These are phyloP conservation scores for Cercospora sojina DNA, from an alignment of 2,329 filamentous ascomycete genomes.

Conservation along the genomic window DNA sequence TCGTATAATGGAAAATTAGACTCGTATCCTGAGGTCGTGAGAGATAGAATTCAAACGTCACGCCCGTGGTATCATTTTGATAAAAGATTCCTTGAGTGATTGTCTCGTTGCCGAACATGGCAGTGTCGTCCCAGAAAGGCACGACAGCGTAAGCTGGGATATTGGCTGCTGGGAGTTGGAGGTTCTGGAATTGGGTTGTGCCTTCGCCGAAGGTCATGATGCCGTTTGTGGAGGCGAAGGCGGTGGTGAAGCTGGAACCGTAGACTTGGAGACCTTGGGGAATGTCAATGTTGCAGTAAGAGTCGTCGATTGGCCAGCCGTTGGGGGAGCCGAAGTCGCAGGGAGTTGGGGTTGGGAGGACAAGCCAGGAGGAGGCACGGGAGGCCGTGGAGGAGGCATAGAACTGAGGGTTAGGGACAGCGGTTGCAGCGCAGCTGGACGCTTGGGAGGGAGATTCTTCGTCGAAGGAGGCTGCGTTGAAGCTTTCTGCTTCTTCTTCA, in stretches of 20 bases:
- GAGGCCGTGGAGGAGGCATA: constrained; percentile 13
- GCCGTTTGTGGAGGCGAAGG: constrained; percentile 37
- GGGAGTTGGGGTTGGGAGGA: constrained; percentile 33
- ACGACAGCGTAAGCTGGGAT: constrained; percentile 34
- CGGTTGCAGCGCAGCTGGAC: background rate
- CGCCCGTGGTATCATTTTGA: constrained; percentile 26
- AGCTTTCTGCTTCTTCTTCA: background rate
- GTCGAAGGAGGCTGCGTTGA: background rate
- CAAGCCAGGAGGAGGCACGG: constrained; percentile 26
- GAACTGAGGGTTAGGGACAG: constrained; percentile 14
- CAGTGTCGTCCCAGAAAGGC: constrained; percentile 39
- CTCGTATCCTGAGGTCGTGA: constrained; percentile 21
- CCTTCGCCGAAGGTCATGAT: constrained; percentile 34
- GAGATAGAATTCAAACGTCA: constrained; percentile 38
- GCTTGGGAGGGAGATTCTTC: background rate
- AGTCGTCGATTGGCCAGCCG: constrained; percentile 36
- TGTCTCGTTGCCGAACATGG: constrained; percentile 24
- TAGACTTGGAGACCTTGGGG: constrained; percentile 35
- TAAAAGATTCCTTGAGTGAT: constrained; percentile 38
- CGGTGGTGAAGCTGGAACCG: constrained; percentile 18
- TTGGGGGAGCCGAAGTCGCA: constrained; percentile 36
- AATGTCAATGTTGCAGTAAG: constrained; percentile 36
- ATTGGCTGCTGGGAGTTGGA: constrained; percentile 26
- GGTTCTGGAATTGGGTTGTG: constrained; percentile 29
- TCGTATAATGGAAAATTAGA: constrained; percentile 36